These are phyloP conservation scores for Nicotiana sylvestris DNA, from an alignment of 257 asterid species.

Conservation along the genomic window DNA sequence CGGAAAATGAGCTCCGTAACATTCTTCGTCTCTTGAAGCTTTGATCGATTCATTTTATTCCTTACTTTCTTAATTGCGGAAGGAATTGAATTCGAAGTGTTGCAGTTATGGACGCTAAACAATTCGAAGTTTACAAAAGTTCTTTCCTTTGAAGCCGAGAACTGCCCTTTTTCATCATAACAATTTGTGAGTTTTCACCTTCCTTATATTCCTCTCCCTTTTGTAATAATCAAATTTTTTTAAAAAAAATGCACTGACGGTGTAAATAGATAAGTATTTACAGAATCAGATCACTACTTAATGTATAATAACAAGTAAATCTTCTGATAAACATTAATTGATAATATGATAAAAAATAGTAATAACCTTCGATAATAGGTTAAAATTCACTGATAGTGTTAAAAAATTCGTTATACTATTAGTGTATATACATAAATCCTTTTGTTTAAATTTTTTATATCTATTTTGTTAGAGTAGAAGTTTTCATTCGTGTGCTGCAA, in stretches of 20 bases:
- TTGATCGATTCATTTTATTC: neutral
- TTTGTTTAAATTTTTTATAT: neutral
- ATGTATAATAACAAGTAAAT: too few relatives aligned
- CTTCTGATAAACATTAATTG: too few relatives aligned
- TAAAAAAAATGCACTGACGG: too few relatives aligned
- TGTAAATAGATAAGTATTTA: too few relatives aligned
- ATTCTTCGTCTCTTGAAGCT: constrained; percentile 9
- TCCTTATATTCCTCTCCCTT: neutral
- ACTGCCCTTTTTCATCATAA: neutral
- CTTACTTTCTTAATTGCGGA: neutral
- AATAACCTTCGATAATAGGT: too few relatives aligned
- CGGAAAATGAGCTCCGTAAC: neutral
- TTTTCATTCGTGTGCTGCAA: neutral
- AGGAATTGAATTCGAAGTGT: neutral
- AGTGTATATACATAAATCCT: too few relatives aligned
- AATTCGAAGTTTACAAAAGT: constrained; percentile 47
- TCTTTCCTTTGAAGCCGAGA: constrained; percentile 23
- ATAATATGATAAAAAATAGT: too few relatives aligned
- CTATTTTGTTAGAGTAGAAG: neutral
- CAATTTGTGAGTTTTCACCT: neutral
- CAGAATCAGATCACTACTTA: too few relatives aligned
- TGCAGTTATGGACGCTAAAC: constrained; percentile 59
- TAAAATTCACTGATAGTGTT: too few relatives aligned
- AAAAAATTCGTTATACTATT: too few relatives aligned
- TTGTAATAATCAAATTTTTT: neutral